Evolutionary conservation across 805 yeast species (phyloP).

Genomic region (Wickerhamomyces queroliae): DNA sequence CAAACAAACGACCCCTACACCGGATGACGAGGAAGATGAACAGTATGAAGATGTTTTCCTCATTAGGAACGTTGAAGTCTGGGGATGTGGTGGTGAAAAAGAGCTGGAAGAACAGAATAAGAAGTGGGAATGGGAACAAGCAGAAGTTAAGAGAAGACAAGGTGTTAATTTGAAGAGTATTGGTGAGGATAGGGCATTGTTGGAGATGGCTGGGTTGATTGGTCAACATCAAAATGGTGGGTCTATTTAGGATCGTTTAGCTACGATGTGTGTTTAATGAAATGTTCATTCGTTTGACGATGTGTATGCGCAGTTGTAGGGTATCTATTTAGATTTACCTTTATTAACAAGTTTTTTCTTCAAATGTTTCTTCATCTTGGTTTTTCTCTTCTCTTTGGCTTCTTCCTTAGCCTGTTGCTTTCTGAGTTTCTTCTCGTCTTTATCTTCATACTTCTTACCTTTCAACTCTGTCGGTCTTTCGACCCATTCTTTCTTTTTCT

Average conservation of each 20-base stretch:
- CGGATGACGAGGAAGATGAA: slow-evolving; percentile 10
- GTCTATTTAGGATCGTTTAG: slow-evolving; percentile 28
- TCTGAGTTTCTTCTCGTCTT: slow-evolving; percentile 69
- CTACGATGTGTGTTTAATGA: background rate
- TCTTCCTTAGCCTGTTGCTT: slow-evolving; percentile 74
- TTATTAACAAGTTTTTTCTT: slow-evolving; percentile 72
- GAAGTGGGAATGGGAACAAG: slow-evolving; percentile 88
- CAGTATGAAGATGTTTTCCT: slow-evolving; percentile 65
- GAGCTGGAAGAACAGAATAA: slow-evolving; percentile 72
- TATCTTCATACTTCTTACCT: slow-evolving; percentile 77
- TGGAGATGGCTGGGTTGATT: slow-evolving; percentile 75
- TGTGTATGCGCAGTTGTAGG: background rate
- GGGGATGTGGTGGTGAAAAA: slow-evolving; percentile 84
- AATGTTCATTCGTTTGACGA: background rate
- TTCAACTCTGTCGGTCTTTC: slow-evolving; percentile 36
- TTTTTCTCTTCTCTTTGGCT: slow-evolving; percentile 72
- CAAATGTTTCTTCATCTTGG: slow-evolving; percentile 75
- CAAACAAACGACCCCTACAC: slow-evolving; percentile 33
- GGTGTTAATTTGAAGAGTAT: slow-evolving; percentile 57
- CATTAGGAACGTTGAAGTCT: slow-evolving; percentile 76
- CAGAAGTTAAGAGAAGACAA: slow-evolving; percentile 76
- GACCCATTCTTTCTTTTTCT: slow-evolving; percentile 38
- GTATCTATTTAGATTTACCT: slow-evolving; percentile 33
- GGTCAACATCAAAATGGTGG: slow-evolving; percentile 48
- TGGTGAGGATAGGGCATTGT: slow-evolving; percentile 78